Conservation (phyloP, 192 early-diverging fungal genomes). For the Obelidium mucronatum region DNA sequence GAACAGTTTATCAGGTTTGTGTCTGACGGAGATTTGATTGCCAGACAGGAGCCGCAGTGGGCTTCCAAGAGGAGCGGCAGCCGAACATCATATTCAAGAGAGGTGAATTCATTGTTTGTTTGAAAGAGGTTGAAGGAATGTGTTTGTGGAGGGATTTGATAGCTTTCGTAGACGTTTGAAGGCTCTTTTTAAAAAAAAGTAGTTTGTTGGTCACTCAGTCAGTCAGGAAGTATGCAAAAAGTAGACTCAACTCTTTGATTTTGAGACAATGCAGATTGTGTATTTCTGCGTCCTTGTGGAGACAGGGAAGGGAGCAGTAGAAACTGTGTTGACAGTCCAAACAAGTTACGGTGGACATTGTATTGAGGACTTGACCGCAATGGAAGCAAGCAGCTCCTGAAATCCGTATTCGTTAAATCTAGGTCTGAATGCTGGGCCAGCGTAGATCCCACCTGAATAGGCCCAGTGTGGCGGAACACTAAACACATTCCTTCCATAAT, state of each 20-base stretch:
- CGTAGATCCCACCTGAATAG: too few relatives aligned
- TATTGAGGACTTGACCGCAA: neutral
- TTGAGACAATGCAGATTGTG: neutral
- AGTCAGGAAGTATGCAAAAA: too few relatives aligned
- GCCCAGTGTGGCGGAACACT: too few relatives aligned
- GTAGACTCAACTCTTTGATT: conserved; percentile 5
- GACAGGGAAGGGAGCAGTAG: conserved; percentile 10
- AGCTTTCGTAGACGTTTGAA: neutral
- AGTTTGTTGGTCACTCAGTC: neutral
- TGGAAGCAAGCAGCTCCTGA: neutral
- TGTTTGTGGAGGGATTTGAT: neutral
- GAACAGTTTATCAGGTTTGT: conserved; percentile 1
- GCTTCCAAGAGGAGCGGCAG: conserved; percentile 11
- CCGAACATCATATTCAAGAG: neutral
- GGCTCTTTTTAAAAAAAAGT: neutral
- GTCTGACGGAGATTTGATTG: too few relatives aligned
- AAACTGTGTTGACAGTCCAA: neutral
- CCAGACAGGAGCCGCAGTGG: neutral
- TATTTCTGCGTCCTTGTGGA: neutral
- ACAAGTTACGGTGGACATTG: neutral
- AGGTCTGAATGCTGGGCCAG: too few relatives aligned
- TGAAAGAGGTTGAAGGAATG: neutral
- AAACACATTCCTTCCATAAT: too few relatives aligned
- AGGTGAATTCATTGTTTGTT: neutral
- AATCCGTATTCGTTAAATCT: too few relatives aligned